Percentiles rank a stretch among this genome's conserved stretches.
These are phyloP conservation scores for Pontederia crassipes DNA, from an alignment of 176 grass and related monocot species.

Conservation along the genomic window DNA sequence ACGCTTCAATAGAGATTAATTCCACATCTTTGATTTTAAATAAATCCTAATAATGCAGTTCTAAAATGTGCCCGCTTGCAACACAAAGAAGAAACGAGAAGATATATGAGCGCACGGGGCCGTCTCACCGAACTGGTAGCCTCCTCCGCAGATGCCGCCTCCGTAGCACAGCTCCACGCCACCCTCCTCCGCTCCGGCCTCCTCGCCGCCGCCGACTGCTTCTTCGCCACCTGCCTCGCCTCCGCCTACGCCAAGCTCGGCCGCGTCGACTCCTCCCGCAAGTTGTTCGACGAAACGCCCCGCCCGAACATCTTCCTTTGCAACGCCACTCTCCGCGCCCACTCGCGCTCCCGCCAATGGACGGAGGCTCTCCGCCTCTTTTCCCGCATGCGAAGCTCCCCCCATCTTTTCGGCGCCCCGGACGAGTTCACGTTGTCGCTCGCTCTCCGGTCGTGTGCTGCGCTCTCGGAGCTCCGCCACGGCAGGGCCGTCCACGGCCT, in stretches of 20 bases:
- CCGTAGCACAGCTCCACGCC: constrained; percentile 25
- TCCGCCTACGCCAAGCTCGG: constrained; percentile 5
- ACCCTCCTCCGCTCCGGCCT: constrained; percentile 34
- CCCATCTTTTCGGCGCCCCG: neutral
- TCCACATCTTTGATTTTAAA: too few relatives aligned
- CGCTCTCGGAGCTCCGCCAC: constrained; percentile 27
- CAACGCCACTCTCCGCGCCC: constrained; percentile 58
- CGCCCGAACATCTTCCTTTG: constrained; percentile 25
- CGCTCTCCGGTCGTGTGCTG: constrained; percentile 36
- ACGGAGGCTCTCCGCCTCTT: constrained; percentile 20
- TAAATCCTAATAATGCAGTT: too few relatives aligned
- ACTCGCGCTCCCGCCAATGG: constrained; percentile 34
- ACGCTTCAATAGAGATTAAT: too few relatives aligned
- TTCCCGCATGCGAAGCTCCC: constrained; percentile 13
- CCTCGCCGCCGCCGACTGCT: constrained; percentile 25
- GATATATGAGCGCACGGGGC: neutral
- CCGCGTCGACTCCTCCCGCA: constrained; percentile 17
- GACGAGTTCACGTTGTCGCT: constrained; percentile 43
- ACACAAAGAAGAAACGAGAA: neutral
- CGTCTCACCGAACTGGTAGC: neutral
- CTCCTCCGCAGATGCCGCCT: neutral
- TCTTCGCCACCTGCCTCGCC: constrained; percentile 17
- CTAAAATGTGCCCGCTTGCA: too few relatives aligned
- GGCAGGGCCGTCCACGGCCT: constrained; percentile 40
- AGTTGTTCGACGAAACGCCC: constrained; percentile 57